Evolutionary conservation across 2,329 filamentous ascomycete species (phyloP).

Genomic region (Penicillium fuscoglaucum): DNA sequence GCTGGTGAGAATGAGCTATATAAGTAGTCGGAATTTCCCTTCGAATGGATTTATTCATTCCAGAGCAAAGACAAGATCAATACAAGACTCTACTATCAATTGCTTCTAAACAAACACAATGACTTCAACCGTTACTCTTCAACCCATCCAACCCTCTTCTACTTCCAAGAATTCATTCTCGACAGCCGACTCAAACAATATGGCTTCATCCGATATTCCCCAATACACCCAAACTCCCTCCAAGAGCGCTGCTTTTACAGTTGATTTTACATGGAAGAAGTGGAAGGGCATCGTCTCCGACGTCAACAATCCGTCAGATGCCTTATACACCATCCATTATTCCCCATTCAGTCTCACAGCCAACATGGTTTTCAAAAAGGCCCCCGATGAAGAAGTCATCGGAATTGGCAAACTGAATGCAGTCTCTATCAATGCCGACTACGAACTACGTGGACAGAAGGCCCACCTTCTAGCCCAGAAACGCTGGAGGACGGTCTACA

Average conservation of each 20-base stretch:
- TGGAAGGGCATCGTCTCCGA: slow-evolving; percentile 25
- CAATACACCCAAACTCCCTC: neutral
- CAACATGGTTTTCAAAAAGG: slow-evolving; percentile 22
- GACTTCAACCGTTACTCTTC: neutral
- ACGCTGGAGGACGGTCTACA: slow-evolving; percentile 30
- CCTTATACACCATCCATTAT: slow-evolving; percentile 28
- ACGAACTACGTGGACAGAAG: slow-evolving; percentile 25
- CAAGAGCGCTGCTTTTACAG: slow-evolving; percentile 14
- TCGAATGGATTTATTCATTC: neutral
- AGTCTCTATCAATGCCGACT: slow-evolving; percentile 32
- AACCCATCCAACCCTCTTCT: neutral
- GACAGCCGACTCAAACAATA: neutral
- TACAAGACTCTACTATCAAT: neutral
- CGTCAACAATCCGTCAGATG: slow-evolving; percentile 14
- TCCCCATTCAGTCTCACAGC: slow-evolving; percentile 14
- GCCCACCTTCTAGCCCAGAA: slow-evolving; percentile 29
- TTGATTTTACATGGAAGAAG: slow-evolving; percentile 33
- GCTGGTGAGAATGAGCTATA: slow-evolving; percentile 1
- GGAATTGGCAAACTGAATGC: slow-evolving; percentile 26
- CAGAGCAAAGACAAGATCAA: neutral
- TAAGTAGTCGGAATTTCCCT: neutral
- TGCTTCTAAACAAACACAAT: neutral
- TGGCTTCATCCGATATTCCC: neutral
- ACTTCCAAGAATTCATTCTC: neutral
- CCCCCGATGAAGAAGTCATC: slow-evolving; percentile 16